Base-by-base conservation (phyloP, 75 land plant species). In the Isoetes taiwanensis region DNA sequence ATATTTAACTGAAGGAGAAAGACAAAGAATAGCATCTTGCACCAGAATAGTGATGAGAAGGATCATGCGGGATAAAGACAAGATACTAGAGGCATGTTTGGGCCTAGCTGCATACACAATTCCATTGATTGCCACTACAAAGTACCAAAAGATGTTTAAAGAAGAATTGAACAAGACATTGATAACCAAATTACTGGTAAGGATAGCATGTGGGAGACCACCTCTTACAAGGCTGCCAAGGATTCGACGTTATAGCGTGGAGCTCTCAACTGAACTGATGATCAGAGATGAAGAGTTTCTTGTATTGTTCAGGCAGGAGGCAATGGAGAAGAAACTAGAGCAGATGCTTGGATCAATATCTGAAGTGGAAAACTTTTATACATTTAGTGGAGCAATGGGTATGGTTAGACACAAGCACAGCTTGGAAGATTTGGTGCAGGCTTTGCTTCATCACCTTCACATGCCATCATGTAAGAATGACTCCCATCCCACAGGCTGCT, bases 91-190 rank as follows among this genome's bases (percentile, higher is more conserved):
- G 19, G 70, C 65, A 26, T 43, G 33, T 6, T 25, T 67, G 19
- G 70, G 70, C 14, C 41, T 67, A 35, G 61, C 32, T 2, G 65
- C 70, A 25, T 28, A 20, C n/a, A 27, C 65, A 29, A 27, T 67
- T 16, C 57, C 41, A 21, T 6, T 0, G 16, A 30, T 64, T 11
- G 35, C 24, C 30, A 16, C 30, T 3, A 3, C 55, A 2, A 48
- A 60, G 5, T 10, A 43, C 0, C n/a, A n/a, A n/a, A n/a, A n/a
- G n/a, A n/a, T n/a, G n/a, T n/a, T n/a, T n/a, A n/a, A n/a, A n/a
- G n/a, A n/a, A n/a, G n/a, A n/a, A n/a, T n/a, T n/a, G n/a, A n/a
- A n/a, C n/a, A n/a, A n/a, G n/a, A n/a, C n/a, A n/a, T n/a, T n/a
- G n/a, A n/a, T n/a, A n/a, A n/a, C n/a, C n/a, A n/a, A n/a, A n/a